Conservation (phyloP, 73 alveolate genomes). For the Loxodes magnus region DNA sequence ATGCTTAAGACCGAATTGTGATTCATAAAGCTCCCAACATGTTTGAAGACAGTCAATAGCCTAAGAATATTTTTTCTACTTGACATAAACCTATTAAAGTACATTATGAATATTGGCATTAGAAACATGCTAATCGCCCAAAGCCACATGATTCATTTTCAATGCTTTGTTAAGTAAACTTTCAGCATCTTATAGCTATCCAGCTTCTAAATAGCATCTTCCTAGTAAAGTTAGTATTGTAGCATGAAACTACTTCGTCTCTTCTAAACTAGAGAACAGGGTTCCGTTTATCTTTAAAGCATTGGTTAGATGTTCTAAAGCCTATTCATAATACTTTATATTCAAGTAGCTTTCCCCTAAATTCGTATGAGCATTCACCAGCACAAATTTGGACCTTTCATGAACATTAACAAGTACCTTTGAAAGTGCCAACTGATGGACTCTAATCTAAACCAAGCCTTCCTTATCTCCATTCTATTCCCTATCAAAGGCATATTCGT, state of each 20-base stretch:
- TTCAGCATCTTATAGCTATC: conserved; percentile 65
- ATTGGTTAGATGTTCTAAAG: conserved; percentile 74
- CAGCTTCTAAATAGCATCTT: conserved; percentile 77
- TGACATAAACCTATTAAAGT: conserved; percentile 8
- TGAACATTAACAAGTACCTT: conserved; percentile 69
- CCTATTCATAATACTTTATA: conserved; percentile 69
- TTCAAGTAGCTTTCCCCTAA: conserved; percentile 70
- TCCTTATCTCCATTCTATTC: conserved; percentile 27
- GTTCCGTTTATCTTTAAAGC: conserved; percentile 73
- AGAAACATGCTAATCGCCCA: conserved; percentile 38
- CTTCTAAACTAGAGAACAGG: conserved; percentile 56
- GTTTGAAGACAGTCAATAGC: conserved; percentile 32
- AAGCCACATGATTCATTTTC: conserved; percentile 46
- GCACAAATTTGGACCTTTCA: conserved; percentile 42
- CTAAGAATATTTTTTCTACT: conserved; percentile 47
- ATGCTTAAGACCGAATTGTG: conserved; percentile 43
- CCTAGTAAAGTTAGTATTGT: conserved; percentile 73
- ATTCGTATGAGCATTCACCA: conserved; percentile 70
- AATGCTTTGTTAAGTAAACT: conserved; percentile 61
- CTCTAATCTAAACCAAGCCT: conserved; percentile 40
- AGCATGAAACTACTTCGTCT: conserved; percentile 61
- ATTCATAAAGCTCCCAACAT: conserved; percentile 48
- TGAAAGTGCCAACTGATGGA: conserved; percentile 60
- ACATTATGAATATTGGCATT: conserved; percentile 9
- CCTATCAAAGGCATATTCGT: conserved; percentile 35